phyloP scores from a whole-genome alignment of 108 stramenopile species.

The Nannochloropsis oceanica region DNA sequence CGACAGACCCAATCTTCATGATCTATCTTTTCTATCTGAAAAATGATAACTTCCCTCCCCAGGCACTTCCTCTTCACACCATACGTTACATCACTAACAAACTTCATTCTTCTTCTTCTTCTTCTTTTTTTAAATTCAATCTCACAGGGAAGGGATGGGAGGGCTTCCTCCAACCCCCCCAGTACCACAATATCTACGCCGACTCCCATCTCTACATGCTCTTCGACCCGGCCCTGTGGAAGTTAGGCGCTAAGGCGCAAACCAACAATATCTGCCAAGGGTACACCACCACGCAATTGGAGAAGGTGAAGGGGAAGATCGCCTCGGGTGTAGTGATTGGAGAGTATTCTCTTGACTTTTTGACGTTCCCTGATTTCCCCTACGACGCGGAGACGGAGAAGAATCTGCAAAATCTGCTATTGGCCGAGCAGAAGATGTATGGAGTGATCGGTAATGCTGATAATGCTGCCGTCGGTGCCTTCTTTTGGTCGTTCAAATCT shows the following conservation, averaged over 20 bases:
- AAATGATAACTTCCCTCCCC: too few species aligned
- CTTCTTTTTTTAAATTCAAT: not conserved
- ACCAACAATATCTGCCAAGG: not conserved
- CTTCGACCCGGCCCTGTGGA: not conserved
- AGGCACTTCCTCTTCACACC: too few species aligned
- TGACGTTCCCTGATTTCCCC: not conserved
- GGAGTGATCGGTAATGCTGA: not conserved
- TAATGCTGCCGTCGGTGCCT: not conserved
- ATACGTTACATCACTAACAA: too few species aligned
- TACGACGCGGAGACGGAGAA: not conserved
- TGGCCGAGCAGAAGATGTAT: not conserved
- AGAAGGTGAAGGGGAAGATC: not conserved
- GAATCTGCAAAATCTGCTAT: not conserved
- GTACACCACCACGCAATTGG: not conserved
- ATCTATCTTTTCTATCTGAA: too few species aligned
- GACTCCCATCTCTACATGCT: not conserved
- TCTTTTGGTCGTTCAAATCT: not conserved
- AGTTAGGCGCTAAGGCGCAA: not conserved
- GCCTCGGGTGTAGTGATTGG: not conserved
- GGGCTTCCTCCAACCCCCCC: not conserved
- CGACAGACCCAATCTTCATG: too few species aligned
- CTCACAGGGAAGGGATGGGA: not conserved
- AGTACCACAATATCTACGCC: not conserved
- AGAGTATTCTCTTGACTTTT: not conserved
- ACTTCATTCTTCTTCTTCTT: too few species aligned